Conservation (phyloP, 768 basidiomycete species). For the Cyclocybe aegerita region DNA sequence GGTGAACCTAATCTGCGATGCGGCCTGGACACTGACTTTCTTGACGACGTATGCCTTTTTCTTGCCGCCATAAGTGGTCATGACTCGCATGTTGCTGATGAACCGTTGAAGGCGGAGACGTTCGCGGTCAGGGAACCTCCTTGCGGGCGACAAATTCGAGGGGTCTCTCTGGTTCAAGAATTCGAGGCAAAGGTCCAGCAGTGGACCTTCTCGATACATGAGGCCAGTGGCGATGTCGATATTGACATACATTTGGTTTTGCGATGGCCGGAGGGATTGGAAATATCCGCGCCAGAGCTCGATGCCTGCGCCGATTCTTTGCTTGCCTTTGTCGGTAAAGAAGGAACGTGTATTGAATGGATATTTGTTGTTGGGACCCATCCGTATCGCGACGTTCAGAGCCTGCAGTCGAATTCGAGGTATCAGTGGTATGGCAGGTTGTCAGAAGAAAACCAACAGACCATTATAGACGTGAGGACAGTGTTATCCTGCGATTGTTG, state of each 20-base stretch:
- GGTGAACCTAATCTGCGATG: constrained; percentile 50
- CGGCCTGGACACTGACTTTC: constrained; percentile 53
- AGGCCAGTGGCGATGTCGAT: constrained; percentile 78
- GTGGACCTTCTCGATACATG: constrained; percentile 66
- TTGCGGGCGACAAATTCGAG: constrained; percentile 25
- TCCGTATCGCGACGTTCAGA: constrained; percentile 74
- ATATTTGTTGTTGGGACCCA: constrained; percentile 66
- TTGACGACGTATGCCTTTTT: constrained; percentile 36
- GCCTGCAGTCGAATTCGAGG: constrained; percentile 40
- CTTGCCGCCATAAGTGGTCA: constrained; percentile 14
- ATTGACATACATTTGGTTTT: constrained; percentile 66
- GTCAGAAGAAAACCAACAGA: constrained; percentile 22
- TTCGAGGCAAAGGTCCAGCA: constrained; percentile 58
- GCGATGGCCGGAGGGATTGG: constrained; percentile 72
- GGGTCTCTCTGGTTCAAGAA: constrained; percentile 32
- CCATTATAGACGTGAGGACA: constrained; percentile 63
- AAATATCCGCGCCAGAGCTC: constrained; percentile 81
- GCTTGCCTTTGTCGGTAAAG: constrained; percentile 60
- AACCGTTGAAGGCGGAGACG: constrained; percentile 42
- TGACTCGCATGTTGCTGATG: constrained; percentile 28
- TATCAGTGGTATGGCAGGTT: background rate
- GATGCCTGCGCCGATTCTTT: constrained; percentile 56
- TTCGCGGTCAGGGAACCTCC: constrained; percentile 50
- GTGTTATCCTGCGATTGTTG: constrained; percentile 63
- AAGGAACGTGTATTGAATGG: constrained; percentile 79